Base-by-base conservation (phyloP, 495 filamentous ascomycete genomes). In the Penicillium diatomitis region DNA sequence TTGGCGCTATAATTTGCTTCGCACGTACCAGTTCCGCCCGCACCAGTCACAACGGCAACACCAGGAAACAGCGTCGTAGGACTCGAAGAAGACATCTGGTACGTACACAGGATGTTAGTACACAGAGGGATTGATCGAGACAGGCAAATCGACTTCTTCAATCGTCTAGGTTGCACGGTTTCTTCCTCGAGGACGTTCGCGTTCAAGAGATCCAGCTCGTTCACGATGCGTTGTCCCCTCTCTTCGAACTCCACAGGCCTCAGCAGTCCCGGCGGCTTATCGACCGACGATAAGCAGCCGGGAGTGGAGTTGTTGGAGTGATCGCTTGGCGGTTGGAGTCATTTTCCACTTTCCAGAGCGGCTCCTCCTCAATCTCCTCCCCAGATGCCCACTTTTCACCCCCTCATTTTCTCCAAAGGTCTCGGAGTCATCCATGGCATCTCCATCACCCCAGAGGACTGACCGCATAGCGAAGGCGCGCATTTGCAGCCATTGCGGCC, bases 401-500 rank as follows among this genome's bases (percentile, higher is more conserved):
- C 8, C 33, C 6, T 36, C 36, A 44, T 20, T 38, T 32, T 44
- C 39, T 42, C 44, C 48, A 39, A 47, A 62, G 50, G 56, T 55
- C 60, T 61, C 60, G 54, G 56, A 55, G 50, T 49, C 47, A 55
- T 53, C 57, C 50, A 67, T 67, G 63, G 53, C 61, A 56, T 63
- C 66, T 38, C 66, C 65, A 51, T 58, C 66, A 27, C 60, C 61
- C 45, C 63, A 61, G 54, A 43, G 47, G 41, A 38, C 53, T 20
- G 48, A 56, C 37, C 68, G 68, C 47, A 63, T 51, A 48, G 60
- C 61, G 46, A 71, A 69, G 56, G 55, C 61, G 44, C 62, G 68
- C 32, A 62, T 68, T 53, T 71, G 68, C 55, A 46, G 55, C 39
- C 68, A 71, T 58, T 71, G 68, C 44, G 68, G 68, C 43, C 64